Base-by-base conservation (phyloP, 805 yeast species). In the Sugiyamaella floridensis region DNA sequence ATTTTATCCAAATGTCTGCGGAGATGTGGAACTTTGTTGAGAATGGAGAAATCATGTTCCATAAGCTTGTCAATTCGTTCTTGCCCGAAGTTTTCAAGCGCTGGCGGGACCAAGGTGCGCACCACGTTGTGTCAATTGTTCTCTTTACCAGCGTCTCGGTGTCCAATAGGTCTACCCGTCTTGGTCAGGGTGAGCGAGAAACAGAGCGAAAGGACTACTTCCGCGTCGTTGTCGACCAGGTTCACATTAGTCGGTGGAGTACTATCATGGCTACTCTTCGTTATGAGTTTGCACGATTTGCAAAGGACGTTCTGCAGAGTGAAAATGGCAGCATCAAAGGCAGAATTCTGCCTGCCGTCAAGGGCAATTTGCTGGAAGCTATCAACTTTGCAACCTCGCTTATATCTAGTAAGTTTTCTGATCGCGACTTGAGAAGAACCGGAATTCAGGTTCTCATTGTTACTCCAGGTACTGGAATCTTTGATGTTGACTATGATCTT, bases 21-120 rank as follows among this genome's bases (percentile, higher is more conserved):
- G 99, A 93, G 63, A 93, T 93, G 97, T 93, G 97, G 95, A 89
- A 89, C 66, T 93, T 93, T 67, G 98, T 93, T 68, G 97, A 90
- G 63, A 86, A 86, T 58, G 99, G 99, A 1, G 97, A 92, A 63
- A 86, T 90, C 50, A 80, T 89, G 79, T 92, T 92, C 66, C 92
- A 90, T 66, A 88, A 89, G 67, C 80, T 93, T 60, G 89, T 93
- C 45, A 90, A 92, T 65, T 86, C 95, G n/a, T 74, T 92, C 48
- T 82, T 93, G 51, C 99, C 99, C 0, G 85, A 83, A 54, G 83
- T 92, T 40, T 89, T 93, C 66, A 83, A 83, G 60, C 77, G 83
- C 54, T 93, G 98, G 98, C 78, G 89, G 57, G 84, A 83, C 34
- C 77, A 82, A 54, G 92, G 86, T 18, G 85, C 96, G 1, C 95